Percentiles rank a stretch among this genome's conserved stretches.
phyloP scores from a whole-genome alignment of 495 filamentous ascomycete species.

The Penicillium maclennaniae region DNA sequence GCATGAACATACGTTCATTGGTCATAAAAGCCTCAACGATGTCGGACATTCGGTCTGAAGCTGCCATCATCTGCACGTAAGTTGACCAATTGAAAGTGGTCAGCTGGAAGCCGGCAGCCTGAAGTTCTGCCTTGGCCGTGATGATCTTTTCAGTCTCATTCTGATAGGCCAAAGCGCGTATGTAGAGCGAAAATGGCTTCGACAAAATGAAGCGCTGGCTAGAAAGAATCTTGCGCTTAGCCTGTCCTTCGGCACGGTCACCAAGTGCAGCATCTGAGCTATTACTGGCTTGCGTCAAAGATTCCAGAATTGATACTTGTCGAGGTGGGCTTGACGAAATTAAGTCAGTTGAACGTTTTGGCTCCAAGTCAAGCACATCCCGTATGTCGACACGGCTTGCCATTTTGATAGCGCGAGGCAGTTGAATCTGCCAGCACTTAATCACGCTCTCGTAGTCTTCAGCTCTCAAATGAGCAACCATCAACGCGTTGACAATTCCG shows the following conservation, averaged over 20 bases:
- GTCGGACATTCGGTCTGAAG: conserved; percentile 32
- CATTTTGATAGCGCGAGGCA: conserved; percentile 47
- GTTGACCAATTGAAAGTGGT: conserved; percentile 53
- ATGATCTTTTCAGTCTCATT: conserved; percentile 45
- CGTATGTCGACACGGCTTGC: conserved; percentile 25
- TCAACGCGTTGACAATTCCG: conserved; percentile 58
- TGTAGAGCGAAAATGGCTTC: conserved; percentile 55
- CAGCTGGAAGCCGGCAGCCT: conserved; percentile 60
- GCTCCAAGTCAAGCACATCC: conserved; percentile 13
- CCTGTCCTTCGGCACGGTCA: not conserved
- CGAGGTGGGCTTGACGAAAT: not conserved
- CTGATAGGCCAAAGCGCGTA: conserved; percentile 50
- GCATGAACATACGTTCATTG: conserved; percentile 73
- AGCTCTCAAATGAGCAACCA: conserved; percentile 56
- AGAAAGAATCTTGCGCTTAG: conserved; percentile 35
- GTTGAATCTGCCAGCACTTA: conserved; percentile 60
- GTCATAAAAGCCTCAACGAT: conserved; percentile 55
- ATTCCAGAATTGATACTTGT: not conserved
- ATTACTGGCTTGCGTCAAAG: not conserved
- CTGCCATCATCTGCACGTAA: conserved; percentile 47
- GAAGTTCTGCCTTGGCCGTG: conserved; percentile 47
- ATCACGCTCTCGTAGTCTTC: conserved; percentile 55
- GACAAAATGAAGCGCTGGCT: conserved; percentile 57
- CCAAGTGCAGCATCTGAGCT: not conserved
- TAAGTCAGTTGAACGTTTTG: not conserved